Evolutionary conservation across 75 land plant species (phyloP).

Genomic region (Pinus tabuliformis): DNA sequence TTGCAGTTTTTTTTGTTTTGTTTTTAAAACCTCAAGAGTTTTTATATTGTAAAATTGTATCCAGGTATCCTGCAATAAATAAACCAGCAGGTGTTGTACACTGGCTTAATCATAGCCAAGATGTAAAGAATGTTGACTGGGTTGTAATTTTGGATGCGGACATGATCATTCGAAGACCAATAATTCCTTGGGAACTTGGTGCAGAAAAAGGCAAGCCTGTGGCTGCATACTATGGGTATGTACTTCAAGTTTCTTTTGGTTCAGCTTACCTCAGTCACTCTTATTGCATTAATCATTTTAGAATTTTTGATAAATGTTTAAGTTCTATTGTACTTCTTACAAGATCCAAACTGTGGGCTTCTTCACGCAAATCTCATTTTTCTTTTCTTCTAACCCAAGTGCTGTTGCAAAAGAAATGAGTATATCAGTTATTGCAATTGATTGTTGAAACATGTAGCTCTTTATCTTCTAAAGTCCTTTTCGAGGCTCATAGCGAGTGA

Average conservation of each 20-base stretch:
- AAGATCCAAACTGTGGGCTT: neutral
- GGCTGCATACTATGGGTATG: conserved; percentile 87
- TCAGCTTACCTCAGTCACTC: neutral
- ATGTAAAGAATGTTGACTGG: conserved; percentile 93
- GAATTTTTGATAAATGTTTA: neutral
- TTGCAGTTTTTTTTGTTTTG: neutral
- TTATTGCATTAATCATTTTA: neutral
- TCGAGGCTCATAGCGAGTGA: neutral
- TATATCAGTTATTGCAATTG: neutral
- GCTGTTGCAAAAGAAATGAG: neutral
- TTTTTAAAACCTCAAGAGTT: neutral
- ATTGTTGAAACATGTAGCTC: neutral
- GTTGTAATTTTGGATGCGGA: conserved; percentile 96
- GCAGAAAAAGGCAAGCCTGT: conserved; percentile 91
- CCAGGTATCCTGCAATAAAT: conserved; percentile 98
- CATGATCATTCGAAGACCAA: conserved; percentile 82
- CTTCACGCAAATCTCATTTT: neutral
- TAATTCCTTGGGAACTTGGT: conserved; percentile 94
- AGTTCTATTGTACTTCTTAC: neutral
- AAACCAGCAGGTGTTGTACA: conserved; percentile 94
- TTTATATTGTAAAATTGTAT: neutral
- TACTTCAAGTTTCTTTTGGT: neutral
- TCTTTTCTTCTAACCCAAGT: neutral
- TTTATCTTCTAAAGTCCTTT: no score
- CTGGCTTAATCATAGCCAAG: conserved; percentile 89